A percentile compares a stretch with the other conserved stretches of the same genome.
phyloP scores from a whole-genome alignment of 1,284 basidiomycete genomes.

The Irpex rosettiformis region DNA sequence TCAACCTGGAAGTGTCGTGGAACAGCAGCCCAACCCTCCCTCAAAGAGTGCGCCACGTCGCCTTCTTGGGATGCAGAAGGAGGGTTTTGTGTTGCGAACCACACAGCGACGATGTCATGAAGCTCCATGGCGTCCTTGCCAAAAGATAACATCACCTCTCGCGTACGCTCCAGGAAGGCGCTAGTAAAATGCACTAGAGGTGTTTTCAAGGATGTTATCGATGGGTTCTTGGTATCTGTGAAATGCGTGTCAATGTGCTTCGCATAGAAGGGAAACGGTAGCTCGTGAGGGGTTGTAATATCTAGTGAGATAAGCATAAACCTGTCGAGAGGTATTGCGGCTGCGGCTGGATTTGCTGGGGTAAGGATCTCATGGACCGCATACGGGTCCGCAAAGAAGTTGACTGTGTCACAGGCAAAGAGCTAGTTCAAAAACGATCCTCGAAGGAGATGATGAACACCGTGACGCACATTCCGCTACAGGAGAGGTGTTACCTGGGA shows the following conservation, averaged over 20 bases:
- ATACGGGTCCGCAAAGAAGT: conserved; percentile 91
- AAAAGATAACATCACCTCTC: conserved; percentile 66
- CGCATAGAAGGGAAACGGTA: conserved; percentile 69
- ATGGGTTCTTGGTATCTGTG: conserved; percentile 43
- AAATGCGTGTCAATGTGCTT: conserved; percentile 53
- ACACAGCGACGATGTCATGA: conserved; percentile 81
- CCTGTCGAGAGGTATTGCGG: conserved; percentile 58
- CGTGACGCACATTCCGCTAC: conserved; percentile 73
- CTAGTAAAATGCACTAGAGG: conserved; percentile 75
- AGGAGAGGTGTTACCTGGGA: conserved; percentile 86
- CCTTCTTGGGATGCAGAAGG: conserved; percentile 30
- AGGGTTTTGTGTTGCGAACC: conserved; percentile 71
- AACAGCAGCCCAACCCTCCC: conserved; percentile 49
- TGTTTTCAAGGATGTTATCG: conserved; percentile 39
- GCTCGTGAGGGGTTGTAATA: conserved; percentile 74
- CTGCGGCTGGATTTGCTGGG: conserved; percentile 33
- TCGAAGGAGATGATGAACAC: too few relatives aligned
- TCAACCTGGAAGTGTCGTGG: conserved; percentile 64
- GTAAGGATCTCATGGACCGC: conserved; percentile 70
- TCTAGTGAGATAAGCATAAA: conserved; percentile 79
- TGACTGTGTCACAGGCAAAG: conserved; percentile 52
- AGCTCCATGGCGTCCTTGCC: conserved; percentile 85
- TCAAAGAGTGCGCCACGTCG: background rate
- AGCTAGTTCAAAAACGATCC: background rate
- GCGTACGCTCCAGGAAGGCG: conserved; percentile 72